Evolutionary conservation across 306 rosid genomes (phyloP).

Genomic region (Cajanus cajan): DNA sequence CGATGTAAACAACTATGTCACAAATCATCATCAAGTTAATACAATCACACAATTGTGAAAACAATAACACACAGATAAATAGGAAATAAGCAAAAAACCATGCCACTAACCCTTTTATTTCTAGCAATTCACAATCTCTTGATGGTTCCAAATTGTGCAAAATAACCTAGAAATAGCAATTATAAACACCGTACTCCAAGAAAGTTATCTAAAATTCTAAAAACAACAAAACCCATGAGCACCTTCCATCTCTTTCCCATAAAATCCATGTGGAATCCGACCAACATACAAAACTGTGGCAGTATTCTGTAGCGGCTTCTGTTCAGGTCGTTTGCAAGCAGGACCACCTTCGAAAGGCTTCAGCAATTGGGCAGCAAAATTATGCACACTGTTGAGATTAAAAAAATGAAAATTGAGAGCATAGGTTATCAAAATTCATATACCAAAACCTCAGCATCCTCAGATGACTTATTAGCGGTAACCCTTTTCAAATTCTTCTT

Average conservation of each 20-base stretch:
- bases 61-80: not conserved
- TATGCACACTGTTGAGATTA: not conserved
- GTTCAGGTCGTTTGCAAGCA: conserved; percentile 44
- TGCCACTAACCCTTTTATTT: conserved; percentile 59
- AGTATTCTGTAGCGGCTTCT: conserved; percentile 44
- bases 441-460: conserved; percentile 73
- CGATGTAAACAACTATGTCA: not conserved
- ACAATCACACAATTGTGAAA: not conserved
- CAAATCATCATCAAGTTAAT: not conserved
- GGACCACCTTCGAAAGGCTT: conserved; percentile 85
- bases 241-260: conserved; percentile 93
- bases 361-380: not conserved
- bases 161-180: conserved; percentile 51
- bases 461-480: conserved; percentile 26
- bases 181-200: not conserved
- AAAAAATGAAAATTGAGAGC: not conserved
- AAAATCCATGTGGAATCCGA: conserved; percentile 75
- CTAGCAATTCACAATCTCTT: conserved; percentile 71
- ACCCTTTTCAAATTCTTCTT: conserved; percentile 64
- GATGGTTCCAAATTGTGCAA: conserved; percentile 69
- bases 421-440: not conserved
- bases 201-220: not conserved
- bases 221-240: not conserved
- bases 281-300: conserved; percentile 63
- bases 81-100: not conserved